A percentile compares a stretch with the other conserved stretches of the same genome.
These are phyloP conservation scores for Neoboletus magnificus DNA, from an alignment of 768 basidiomycete species.

Conservation along the genomic window DNA sequence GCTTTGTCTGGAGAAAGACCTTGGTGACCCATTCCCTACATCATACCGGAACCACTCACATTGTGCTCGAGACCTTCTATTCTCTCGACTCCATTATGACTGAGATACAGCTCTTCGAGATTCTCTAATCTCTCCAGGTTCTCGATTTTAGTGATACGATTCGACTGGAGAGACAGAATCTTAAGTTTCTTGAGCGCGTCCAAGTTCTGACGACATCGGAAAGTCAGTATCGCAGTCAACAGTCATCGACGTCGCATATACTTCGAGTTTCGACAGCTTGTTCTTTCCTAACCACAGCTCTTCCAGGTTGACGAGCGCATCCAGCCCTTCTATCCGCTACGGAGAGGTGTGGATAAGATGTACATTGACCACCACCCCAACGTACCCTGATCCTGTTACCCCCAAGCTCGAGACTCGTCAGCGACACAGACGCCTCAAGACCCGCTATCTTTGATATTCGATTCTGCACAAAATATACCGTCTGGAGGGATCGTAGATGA, in stretches of 20 bases:
- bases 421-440: constrained; percentile 51
- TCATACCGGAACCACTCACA: constrained; percentile 41
- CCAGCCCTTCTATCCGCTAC: constrained; percentile 86
- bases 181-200: constrained; percentile 65
- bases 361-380: not conserved
- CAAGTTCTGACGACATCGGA: constrained; percentile 52
- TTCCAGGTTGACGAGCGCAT: constrained; percentile 75
- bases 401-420: constrained; percentile 87
- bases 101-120: constrained; percentile 89
- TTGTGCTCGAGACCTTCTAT: constrained; percentile 86
- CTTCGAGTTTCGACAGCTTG: constrained; percentile 87
- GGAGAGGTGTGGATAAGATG: constrained; percentile 1
- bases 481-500: constrained; percentile 58
- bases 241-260: constrained; percentile 21
- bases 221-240: not conserved
- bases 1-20: constrained; percentile 42
- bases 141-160: constrained; percentile 87
- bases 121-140: constrained; percentile 66
- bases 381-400: constrained; percentile 89
- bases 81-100: constrained; percentile 84
- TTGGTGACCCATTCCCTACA: not conserved
- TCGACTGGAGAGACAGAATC: constrained; percentile 90
- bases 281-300: constrained; percentile 99
- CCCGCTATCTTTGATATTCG: constrained; percentile 79
- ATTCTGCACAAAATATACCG: constrained; percentile 95